Conservation (phyloP, 345 rosid species). For the Gossypium turneri region DNA sequence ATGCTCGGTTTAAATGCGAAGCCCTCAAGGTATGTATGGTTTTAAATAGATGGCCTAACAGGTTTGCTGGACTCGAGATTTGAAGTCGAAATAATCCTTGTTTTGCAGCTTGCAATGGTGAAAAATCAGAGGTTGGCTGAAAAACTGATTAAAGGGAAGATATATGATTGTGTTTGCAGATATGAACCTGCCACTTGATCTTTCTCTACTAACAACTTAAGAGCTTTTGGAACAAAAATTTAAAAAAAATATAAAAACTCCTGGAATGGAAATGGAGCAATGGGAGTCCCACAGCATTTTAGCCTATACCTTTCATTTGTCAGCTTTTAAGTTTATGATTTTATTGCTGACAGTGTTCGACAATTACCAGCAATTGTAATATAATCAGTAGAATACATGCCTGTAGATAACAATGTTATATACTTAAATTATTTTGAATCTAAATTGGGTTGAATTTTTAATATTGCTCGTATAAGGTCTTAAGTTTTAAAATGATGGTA, state of each 20-base stretch:
- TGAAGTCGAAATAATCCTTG: neutral
- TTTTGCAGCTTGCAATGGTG: slow-evolving; percentile 94
- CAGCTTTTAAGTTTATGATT: neutral
- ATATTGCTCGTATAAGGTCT: neutral
- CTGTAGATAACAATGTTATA: neutral
- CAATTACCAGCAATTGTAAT: neutral
- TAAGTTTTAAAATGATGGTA: neutral
- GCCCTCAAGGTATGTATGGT: slow-evolving; percentile 60
- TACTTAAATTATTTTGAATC: neutral
- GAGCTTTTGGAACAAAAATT: neutral
- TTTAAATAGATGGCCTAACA: neutral
- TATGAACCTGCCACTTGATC: slow-evolving; percentile 54
- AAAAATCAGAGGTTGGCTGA: slow-evolving; percentile 96
- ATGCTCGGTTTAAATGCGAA: slow-evolving; percentile 77
- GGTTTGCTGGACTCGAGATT: neutral
- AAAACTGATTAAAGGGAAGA: slow-evolving; percentile 75
- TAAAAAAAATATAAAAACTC: neutral
- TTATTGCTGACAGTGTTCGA: neutral
- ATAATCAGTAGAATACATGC: neutral
- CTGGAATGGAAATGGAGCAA: neutral
- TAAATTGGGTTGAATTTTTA: neutral
- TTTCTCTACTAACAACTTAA: neutral
- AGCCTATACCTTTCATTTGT: neutral
- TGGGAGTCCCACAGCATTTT: neutral
- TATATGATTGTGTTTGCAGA: slow-evolving; percentile 91